Evolutionary conservation across 768 basidiomycete species (phyloP), one percentile per base, ranked within the genome.

Genomic region (Kockovaella imperatae): DNA sequence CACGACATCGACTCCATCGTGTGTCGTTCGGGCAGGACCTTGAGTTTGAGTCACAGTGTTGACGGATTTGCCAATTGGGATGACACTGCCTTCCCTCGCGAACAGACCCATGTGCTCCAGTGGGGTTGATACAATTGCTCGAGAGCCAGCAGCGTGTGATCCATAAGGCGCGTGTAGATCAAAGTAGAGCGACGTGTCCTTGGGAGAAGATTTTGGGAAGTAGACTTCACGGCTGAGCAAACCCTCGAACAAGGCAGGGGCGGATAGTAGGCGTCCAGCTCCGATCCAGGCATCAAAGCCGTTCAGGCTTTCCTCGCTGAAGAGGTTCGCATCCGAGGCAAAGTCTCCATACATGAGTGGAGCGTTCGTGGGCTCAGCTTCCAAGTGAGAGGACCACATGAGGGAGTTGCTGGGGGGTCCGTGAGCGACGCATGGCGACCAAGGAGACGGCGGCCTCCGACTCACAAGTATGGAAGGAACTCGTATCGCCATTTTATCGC

Each of bases 231-330:
- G 56, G 23, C 48, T 47, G 15, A 52, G 53, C 40, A 58, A 46
- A 15, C 60, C 64, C 29, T 60, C 54, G 36, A 53, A 64, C 36
- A 67, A 56, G 15, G 59, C 63, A 11, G 68, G 66, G 8, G 56
- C 59, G 32, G 65, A 59, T 5, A 69, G 54, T 15, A 71, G 47
- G n/a, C 57, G 46, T 3, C 70, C 70, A 15, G 57, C 50, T 14
- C 70, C 70, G 35, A 69, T 42, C 70, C 70, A 71, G 17, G 60
- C 69, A 48, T 71, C 70, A 39, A 68, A 64, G 18, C 69, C 68
- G 21, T 68, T 61, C 25, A 71, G 45, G 13, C 62, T 46, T 34
- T 53, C 54, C 17, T 57, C 47, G 18, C 60, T 61, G 59, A 60
- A 71, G 13, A 68, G 55, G n/a, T 54, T 52, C 4, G 58, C 51